Conservation (phyloP, 2,329 filamentous ascomycete genomes). For the Lithohypha guttulata region DNA sequence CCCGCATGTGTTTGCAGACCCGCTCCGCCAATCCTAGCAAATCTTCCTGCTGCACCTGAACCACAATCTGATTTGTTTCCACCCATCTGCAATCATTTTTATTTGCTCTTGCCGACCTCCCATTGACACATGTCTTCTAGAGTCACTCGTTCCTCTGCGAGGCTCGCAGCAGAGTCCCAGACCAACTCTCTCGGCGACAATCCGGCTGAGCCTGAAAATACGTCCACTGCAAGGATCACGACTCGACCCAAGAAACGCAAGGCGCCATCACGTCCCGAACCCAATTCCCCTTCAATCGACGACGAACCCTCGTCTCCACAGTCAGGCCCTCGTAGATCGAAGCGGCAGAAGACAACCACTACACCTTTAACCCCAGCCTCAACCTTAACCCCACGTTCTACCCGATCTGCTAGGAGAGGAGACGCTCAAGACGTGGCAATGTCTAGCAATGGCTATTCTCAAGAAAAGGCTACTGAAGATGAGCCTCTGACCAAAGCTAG, state of each 20-base stretch:
- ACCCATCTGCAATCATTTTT: constrained; percentile 8
- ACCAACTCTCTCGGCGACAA: constrained; percentile 24
- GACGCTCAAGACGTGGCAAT: constrained; percentile 25
- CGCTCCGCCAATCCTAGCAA: too few species aligned
- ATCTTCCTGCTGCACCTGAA: too few species aligned
- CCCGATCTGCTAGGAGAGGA: constrained; percentile 11
- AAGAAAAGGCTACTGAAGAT: constrained; percentile 13
- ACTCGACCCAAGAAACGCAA: constrained; percentile 62
- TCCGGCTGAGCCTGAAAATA: constrained; percentile 32
- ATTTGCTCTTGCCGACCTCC: constrained; percentile 2
- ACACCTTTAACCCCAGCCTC: constrained; percentile 28
- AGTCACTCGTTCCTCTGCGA: constrained; percentile 90
- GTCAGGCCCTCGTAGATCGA: constrained; percentile 48
- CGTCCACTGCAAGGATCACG: constrained; percentile 30
- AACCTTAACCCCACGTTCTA: constrained; percentile 24
- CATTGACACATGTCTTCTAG: constrained; percentile 74
- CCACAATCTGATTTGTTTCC: too few species aligned
- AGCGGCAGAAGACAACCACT: constrained; percentile 53
- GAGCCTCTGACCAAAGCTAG: constrained; percentile 30
- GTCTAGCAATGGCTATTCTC: constrained; percentile 19
- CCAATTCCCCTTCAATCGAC: constrained; percentile 33
- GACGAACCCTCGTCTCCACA: constrained; percentile 23
- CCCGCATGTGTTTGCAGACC: constrained; percentile 9
- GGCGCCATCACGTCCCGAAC: constrained; percentile 44
- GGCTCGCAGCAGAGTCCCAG: constrained; percentile 60